These are phyloP conservation scores for Calonectria pseudoturangicola DNA, from an alignment of 2,329 filamentous ascomycete genomes.

Conservation along the genomic window DNA sequence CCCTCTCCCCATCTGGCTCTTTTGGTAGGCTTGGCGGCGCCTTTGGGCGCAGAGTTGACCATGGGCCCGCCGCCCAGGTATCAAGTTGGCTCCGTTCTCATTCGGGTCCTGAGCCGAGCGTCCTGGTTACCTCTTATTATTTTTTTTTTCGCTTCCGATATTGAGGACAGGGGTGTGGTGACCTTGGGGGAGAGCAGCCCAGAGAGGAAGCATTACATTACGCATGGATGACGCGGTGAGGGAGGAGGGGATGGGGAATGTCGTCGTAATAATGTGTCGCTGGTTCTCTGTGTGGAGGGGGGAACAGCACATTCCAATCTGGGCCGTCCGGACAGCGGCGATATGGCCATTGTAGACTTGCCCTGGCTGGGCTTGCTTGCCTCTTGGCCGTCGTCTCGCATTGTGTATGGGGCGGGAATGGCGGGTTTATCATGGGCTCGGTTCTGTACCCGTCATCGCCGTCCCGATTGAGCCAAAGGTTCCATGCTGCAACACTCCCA, in stretches of 20 bases:
- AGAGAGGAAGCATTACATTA: background rate
- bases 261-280: slow-evolving; percentile 8
- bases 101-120: background rate
- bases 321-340: background rate
- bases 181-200: background rate
- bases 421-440: slow-evolving; percentile 6
- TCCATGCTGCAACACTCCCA: background rate
- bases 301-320: background rate
- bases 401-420: slow-evolving; percentile 12
- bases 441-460: background rate
- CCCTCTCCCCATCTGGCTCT: background rate
- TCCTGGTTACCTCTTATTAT: background rate
- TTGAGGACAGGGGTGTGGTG: slow-evolving; percentile 1
- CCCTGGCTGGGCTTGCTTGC: too few relatives aligned
- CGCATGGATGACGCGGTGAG: slow-evolving; percentile 18
- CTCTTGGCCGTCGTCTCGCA: background rate
- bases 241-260: slow-evolving; percentile 11
- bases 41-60: slow-evolving; percentile 4
- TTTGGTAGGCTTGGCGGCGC: slow-evolving; percentile 11
- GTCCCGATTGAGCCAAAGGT: slow-evolving; percentile 19
- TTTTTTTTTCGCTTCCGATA: background rate
- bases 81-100: background rate
- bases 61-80: background rate
- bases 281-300: background rate
- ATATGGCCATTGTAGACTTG: slow-evolving; percentile 1